Conservation (phyloP, 2,329 filamentous ascomycete genomes). For the Aspergillus clavatus region DNA sequence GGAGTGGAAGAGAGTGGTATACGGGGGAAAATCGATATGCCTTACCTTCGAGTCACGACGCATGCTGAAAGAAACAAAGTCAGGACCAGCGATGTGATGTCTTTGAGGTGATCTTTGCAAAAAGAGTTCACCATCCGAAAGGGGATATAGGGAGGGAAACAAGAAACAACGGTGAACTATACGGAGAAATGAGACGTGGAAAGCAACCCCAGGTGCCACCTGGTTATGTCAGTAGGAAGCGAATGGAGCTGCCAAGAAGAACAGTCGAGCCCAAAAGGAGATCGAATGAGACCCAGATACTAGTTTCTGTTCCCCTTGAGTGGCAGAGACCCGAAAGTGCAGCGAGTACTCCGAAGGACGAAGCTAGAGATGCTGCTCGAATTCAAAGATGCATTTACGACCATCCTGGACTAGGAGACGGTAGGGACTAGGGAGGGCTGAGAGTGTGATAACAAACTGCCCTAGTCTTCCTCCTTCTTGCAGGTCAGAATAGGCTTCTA, state of each 20-base stretch:
- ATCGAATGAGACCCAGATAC: not conserved
- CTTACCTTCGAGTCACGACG: conserved; percentile 16
- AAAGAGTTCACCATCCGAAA: not conserved
- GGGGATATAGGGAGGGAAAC: no score
- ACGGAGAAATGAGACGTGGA: conserved; percentile 21
- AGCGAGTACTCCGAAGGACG: not conserved
- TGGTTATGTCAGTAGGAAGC: conserved; percentile 6
- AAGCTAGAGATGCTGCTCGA: no score
- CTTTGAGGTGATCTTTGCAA: not conserved
- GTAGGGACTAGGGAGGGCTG: no score
- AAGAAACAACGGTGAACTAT: conserved; percentile 26
- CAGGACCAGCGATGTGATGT: conserved; percentile 1
- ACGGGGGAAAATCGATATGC: conserved; percentile 11
- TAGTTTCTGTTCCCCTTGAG: not conserved
- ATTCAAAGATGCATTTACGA: no score
- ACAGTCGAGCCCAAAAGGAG: not conserved
- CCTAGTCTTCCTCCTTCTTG: no score
- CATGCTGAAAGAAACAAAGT: conserved; percentile 10
- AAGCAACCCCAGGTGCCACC: conserved; percentile 13
- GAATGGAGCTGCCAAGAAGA: conserved; percentile 2
- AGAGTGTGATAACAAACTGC: no score
- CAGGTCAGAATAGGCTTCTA: conserved; percentile 22
- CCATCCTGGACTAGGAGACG: no score
- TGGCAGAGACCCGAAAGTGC: no score
- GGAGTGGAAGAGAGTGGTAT: conserved; percentile 13